phyloP scores from a whole-genome alignment of 345 rosid genomes.

The Rhizophora apiculata region DNA sequence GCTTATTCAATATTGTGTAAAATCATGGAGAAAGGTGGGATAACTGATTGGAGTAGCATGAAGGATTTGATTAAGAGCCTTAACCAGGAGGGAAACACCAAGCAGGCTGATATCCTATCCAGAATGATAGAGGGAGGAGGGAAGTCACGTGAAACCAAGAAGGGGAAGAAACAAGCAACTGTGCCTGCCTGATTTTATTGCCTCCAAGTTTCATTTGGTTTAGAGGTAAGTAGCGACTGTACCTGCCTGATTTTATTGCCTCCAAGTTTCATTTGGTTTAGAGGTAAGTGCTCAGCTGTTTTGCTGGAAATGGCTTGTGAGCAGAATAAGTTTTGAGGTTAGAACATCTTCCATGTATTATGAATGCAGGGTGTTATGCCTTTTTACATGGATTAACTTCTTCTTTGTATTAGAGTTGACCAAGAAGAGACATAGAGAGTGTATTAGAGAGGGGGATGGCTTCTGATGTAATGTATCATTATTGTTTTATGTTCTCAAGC shows the following conservation, averaged over 20 bases:
- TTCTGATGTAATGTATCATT: too few relatives aligned
- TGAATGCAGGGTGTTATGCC: not conserved
- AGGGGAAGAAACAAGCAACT: slow-evolving; percentile 10
- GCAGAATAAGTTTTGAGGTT: too few relatives aligned
- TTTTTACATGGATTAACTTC: too few relatives aligned
- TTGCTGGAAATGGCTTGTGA: not conserved
- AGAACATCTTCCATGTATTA: too few relatives aligned
- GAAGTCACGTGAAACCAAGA: slow-evolving; percentile 11
- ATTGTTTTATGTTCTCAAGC: too few relatives aligned
- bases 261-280: not conserved
- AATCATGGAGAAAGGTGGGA: slow-evolving; percentile 72
- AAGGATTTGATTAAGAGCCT: slow-evolving; percentile 72
- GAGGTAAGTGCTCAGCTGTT: not conserved
- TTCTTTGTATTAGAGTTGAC: too few relatives aligned
- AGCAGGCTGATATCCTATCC: slow-evolving; percentile 83
- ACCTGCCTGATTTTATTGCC: slow-evolving; percentile 4
- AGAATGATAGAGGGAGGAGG: slow-evolving; percentile 51
- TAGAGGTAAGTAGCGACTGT: not conserved
- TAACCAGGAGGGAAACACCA: slow-evolving; percentile 72
- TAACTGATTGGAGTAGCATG: slow-evolving; percentile 60
- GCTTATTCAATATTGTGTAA: slow-evolving; percentile 83
- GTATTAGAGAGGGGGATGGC: too few relatives aligned
- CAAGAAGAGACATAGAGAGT: too few relatives aligned
- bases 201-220: not conserved
- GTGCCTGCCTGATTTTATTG: slow-evolving; percentile 2